Evolutionary conservation across 495 filamentous ascomycete species (phyloP).

Genomic region (Podospora conica): DNA sequence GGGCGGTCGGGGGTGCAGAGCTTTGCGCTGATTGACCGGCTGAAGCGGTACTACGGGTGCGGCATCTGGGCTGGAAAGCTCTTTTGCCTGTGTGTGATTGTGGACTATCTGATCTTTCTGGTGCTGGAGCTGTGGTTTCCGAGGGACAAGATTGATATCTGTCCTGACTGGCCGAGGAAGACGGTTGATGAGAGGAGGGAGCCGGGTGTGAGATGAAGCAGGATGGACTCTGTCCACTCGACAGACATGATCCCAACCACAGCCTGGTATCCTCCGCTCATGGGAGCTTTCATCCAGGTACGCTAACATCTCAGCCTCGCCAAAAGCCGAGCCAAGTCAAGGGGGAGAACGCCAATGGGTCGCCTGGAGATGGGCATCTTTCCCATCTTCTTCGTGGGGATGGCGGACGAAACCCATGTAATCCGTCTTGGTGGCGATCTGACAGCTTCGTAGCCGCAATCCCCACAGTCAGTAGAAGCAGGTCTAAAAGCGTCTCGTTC

Average conservation of each 20-base stretch:
- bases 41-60: slow-evolving; percentile 97
- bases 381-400: not conserved
- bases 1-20: slow-evolving; percentile 70
- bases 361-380: not conserved
- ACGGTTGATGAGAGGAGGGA: slow-evolving; percentile 16
- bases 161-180: slow-evolving; percentile 87
- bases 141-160: slow-evolving; percentile 76
- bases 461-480: not conserved
- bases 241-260: not conserved
- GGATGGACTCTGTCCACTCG: not conserved
- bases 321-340: not conserved
- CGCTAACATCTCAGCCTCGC: not conserved
- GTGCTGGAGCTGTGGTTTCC: slow-evolving; percentile 85
- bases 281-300: not conserved
- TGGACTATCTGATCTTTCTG: slow-evolving; percentile 85
- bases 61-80: slow-evolving; percentile 99
- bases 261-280: not conserved
- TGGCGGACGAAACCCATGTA: not conserved
- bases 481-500: not conserved
- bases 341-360: not conserved
- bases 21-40: slow-evolving; percentile 85
- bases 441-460: not conserved
- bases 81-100: slow-evolving; percentile 88
- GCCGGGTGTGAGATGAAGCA: not conserved
- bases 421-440: not conserved